Evolutionary conservation across 441 rosid genomes (phyloP).

Genomic region (Adansonia gregorii): DNA sequence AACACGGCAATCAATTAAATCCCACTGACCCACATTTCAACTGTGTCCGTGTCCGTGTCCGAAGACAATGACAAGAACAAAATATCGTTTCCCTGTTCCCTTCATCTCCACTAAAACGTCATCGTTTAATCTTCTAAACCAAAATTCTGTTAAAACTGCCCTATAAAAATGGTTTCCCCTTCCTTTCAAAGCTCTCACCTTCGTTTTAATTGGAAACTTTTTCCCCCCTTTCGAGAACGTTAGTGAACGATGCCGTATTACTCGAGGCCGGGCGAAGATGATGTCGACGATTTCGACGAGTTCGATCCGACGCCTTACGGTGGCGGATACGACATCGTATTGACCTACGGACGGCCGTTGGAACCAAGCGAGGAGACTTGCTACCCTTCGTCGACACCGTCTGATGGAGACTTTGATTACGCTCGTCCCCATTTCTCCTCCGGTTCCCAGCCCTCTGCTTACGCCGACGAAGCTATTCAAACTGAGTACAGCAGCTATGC

Average conservation of each 20-base stretch:
- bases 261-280: conserved; percentile 37
- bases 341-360: conserved; percentile 60
- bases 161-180: neutral
- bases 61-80: neutral
- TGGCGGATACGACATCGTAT: conserved; percentile 54
- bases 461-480: conserved; percentile 45
- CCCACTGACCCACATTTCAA: neutral
- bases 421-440: conserved; percentile 45
- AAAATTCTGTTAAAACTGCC: neutral
- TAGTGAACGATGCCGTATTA: conserved; percentile 53
- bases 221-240: neutral
- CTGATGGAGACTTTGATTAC: conserved; percentile 36
- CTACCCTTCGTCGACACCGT: conserved; percentile 30
- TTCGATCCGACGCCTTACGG: conserved; percentile 61
- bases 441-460: conserved; percentile 48
- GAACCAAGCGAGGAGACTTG: conserved; percentile 48
- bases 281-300: conserved; percentile 57
- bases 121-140: neutral
- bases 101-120: conserved; percentile 10
- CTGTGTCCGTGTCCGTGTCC: neutral
- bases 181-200: neutral
- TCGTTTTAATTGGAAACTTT: neutral
- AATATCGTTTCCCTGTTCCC: neutral
- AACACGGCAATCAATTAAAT: neutral
- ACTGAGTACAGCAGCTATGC: conserved; percentile 56